These are phyloP conservation scores for Coemansia sp. DNA, from an alignment of 192 early-diverging fungal genomes.

Conservation along the genomic window DNA sequence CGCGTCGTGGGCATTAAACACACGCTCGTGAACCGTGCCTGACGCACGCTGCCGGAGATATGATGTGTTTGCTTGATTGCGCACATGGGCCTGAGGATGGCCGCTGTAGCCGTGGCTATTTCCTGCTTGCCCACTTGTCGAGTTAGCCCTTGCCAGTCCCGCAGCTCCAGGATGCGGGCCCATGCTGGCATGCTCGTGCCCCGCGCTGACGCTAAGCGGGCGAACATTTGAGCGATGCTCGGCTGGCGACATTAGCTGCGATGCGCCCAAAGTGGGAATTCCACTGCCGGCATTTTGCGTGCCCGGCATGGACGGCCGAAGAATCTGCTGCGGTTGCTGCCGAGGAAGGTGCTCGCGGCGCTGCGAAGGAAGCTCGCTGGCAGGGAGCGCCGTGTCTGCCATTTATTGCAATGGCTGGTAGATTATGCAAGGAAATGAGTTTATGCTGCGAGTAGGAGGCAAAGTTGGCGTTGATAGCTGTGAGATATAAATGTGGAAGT, in stretches of 20 bases:
- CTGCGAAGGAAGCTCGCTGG: conserved; percentile 24
- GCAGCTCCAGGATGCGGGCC: conserved; percentile 30
- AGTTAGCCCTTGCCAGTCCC: conserved; percentile 16
- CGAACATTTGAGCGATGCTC: conserved; percentile 3
- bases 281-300: not conserved
- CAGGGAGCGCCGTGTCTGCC: conserved; percentile 40
- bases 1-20: conserved; percentile 26
- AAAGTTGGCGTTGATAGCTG: not conserved
- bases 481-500: not conserved
- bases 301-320: conserved; percentile 15
- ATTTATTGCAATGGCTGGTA: conserved; percentile 3
- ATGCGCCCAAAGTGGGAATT: not conserved
- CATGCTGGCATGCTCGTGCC: conserved; percentile 18
- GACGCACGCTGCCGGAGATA: conserved; percentile 36
- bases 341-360: conserved; percentile 45
- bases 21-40: conserved; percentile 23
- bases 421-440: not conserved
- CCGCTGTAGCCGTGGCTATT: conserved; percentile 16
- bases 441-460: not conserved
- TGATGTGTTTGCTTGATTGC: conserved; percentile 19
- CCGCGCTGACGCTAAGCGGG: conserved; percentile 3
- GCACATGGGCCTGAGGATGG: conserved; percentile 4
- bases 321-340: conserved; percentile 45
- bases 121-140: conserved; percentile 7
- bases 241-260: not conserved